phyloP scores from a whole-genome alignment of 2,329 filamentous ascomycete species.

The Bipolaris cookei region DNA sequence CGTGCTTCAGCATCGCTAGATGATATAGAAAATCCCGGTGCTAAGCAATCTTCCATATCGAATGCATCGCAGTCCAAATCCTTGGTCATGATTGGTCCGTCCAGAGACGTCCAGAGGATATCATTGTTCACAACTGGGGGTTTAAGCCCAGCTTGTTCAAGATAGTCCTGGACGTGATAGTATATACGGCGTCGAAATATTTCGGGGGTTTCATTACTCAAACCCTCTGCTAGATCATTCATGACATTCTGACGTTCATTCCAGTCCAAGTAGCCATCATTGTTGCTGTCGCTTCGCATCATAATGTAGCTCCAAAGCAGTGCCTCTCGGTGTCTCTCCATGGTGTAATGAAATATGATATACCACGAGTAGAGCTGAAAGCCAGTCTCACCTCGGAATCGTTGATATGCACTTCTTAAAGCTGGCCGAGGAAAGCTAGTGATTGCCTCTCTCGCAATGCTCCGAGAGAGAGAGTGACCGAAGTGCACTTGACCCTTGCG shows the following conservation, averaged over 20 bases:
- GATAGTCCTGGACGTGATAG: slow-evolving; percentile 47
- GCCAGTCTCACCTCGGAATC: slow-evolving; percentile 53
- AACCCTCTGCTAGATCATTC: slow-evolving; percentile 47
- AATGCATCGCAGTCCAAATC: slow-evolving; percentile 52
- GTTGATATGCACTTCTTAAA: slow-evolving; percentile 49
- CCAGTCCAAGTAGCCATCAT: slow-evolving; percentile 52
- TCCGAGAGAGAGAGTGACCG: slow-evolving; percentile 51
- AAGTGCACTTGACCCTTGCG: slow-evolving; percentile 55
- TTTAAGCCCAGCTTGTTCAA: slow-evolving; percentile 50
- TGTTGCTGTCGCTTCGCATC: slow-evolving; percentile 48
- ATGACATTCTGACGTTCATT: slow-evolving; percentile 49
- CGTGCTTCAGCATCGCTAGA: slow-evolving; percentile 43
- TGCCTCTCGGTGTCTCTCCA: slow-evolving; percentile 54
- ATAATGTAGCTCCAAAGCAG: slow-evolving; percentile 55
- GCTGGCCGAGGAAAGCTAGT: slow-evolving; percentile 52
- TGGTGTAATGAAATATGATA: slow-evolving; percentile 53
- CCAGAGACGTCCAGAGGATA: slow-evolving; percentile 52
- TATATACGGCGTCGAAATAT: slow-evolving; percentile 49
- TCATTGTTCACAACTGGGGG: slow-evolving; percentile 52
- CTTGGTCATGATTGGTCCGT: slow-evolving; percentile 51
- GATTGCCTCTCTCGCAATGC: slow-evolving; percentile 51
- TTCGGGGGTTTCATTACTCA: slow-evolving; percentile 43
- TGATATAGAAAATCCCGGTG: slow-evolving; percentile 51
- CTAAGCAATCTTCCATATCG: slow-evolving; percentile 52
- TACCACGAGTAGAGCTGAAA: slow-evolving; percentile 56